Base-by-base conservation (phyloP, 2,329 filamentous ascomycete genomes). In the Ceratocystis diversiconidia region DNA sequence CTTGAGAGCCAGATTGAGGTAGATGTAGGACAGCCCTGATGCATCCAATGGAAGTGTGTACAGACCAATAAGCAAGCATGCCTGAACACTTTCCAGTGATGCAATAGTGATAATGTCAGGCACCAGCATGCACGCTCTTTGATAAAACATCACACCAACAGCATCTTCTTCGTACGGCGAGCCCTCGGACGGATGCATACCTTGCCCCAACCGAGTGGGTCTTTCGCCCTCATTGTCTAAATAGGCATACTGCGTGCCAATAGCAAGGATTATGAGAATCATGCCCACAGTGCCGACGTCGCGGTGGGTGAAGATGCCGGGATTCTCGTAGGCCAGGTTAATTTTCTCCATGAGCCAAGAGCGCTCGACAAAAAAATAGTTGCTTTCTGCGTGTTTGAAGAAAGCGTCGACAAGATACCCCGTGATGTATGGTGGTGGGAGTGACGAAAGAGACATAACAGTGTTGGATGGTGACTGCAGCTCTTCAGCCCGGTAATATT, bases 31-130 rank as follows among this genome's bases (percentile, higher is more conserved):
- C 22, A 84, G 71, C 0, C 81, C 82, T 1, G 80, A 81, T 0
- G 81, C 79, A 70, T 84, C 81, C 0, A 83, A 74, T 0, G 82
- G 81, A 5, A 84, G 72, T 1, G 80, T 74, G 68, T 83, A 84
- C 8, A 82, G 77, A 1, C 80, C 81, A 15, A 84, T 78, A 25
- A 84, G 73, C 6, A 84, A 71, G 65, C 80, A 83, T 0, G 80
- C 82, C 70, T 84, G 82, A 0, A 84, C 81, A 68, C 81, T 83
- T 69, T 82, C 78, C 10, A 83, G 74, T 1, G 81, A 83, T 0
- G 80, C 79, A 5, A 79, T 77, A 1, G 80, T 79, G 64, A 84
- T 83, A 46, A 83, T 78, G 66, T 84, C 82, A 1, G 81, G 79
- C 1, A 84, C 73, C 2, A 84, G 73, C 68, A 78, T 80, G 30